phyloP scores from a whole-genome alignment of 2,329 filamentous ascomycete genomes.

The Nothophoma quercina region DNA sequence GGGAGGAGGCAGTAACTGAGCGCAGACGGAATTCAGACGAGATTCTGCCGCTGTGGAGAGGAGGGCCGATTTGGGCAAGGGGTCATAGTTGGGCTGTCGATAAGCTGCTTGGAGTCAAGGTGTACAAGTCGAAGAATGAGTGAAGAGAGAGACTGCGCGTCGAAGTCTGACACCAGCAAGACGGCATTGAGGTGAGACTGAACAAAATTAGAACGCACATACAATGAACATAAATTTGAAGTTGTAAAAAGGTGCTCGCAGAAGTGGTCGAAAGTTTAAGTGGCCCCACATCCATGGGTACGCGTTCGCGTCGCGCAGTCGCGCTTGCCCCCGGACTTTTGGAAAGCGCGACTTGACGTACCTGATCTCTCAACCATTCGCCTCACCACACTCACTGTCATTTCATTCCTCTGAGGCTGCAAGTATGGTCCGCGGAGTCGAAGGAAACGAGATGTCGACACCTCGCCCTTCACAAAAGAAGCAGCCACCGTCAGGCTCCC shows the following conservation, averaged over 20 bases:
- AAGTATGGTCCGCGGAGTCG: slow-evolving; percentile 55
- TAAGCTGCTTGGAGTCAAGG: slow-evolving; percentile 26
- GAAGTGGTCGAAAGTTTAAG: slow-evolving; percentile 4
- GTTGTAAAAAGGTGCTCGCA: background rate
- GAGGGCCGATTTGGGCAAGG: slow-evolving; percentile 27
- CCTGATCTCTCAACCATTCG: background rate
- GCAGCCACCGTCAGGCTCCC: slow-evolving; percentile 53
- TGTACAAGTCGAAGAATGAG: slow-evolving; percentile 26
- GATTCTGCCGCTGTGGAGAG: slow-evolving; percentile 33
- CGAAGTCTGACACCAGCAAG: no score
- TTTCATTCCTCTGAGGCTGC: background rate
- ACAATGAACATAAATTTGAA: background rate
- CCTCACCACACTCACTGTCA: background rate
- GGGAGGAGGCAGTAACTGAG: slow-evolving; percentile 24
- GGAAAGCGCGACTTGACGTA: slow-evolving; percentile 9
- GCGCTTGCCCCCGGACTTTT: slow-evolving; percentile 3
- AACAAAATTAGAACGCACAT: background rate
- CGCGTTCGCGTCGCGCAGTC: slow-evolving; percentile 18
- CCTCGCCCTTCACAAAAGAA: slow-evolving; percentile 57
- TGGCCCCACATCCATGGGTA: slow-evolving; percentile 4
- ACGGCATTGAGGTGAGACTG: background rate
- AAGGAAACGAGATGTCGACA: slow-evolving; percentile 57
- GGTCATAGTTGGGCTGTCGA: slow-evolving; percentile 33
- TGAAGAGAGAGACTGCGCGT: no score
- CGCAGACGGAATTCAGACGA: slow-evolving; percentile 22